Evolutionary conservation across 2,329 filamentous ascomycete genomes (phyloP), one percentile per base, ranked within the genome.

Genomic region (Boeremia lycopersici): DNA sequence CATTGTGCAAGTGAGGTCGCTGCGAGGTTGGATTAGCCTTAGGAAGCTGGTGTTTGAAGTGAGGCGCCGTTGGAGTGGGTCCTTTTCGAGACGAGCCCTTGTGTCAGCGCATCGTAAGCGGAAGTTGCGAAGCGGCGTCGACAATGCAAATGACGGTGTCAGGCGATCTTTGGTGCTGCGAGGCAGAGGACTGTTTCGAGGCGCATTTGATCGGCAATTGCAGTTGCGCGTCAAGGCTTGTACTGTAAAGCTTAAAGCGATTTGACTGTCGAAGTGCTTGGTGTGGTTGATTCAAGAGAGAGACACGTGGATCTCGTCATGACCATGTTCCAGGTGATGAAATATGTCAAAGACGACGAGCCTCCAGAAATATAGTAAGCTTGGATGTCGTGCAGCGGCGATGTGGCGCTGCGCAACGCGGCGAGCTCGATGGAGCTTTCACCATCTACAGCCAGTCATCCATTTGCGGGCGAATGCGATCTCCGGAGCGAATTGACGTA

Each of bases 21-120:
- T 25, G 30, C 42, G 43, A 48, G 50, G 46, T 53, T 50, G 44
- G 34, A 53, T 53, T 46, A 45, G 48, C 48, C 47, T 59, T 39
- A 49, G 53, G 38, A 53, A 36, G 33, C 10, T 53, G 53, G 55
- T 59, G 60, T 64, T 62, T 66, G 59, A 60, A 44, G 39, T 56
- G 43, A 59, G 47, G 58, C 60, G 62, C 59, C 46, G 40, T 43
- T 11, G 52, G 51, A 46, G 52, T 15, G 52, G 52, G 30, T 12
- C 46, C 11, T 45, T 12, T 48, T 25, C 34, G 52, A 55, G 60
- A 60, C 63, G 56, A 34, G 57, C 50, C 13, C 17, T n/a, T 55
- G 52, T 55, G 46, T 55, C 46, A 55, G 43, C 29, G 25, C 41
- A 13, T 44, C 40, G 19, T 29, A 31, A 29, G 39, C 9, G 48